Conservation (phyloP, 441 rosid species). For the Populus tomentosa region DNA sequence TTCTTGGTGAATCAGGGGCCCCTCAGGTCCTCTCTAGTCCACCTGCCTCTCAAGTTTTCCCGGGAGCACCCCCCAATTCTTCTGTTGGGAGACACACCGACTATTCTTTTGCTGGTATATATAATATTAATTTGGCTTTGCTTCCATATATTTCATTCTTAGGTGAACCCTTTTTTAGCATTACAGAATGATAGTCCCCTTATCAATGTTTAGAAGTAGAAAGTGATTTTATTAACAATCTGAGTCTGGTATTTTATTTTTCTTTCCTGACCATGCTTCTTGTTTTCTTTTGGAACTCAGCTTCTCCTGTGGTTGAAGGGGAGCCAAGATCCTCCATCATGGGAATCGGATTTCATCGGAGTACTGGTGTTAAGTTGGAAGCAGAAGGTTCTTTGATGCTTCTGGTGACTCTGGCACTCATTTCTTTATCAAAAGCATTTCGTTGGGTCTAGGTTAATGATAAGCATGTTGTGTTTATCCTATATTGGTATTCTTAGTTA, state of each 20-base stretch:
- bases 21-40: slow-evolving; percentile 28
- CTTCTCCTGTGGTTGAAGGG: slow-evolving; percentile 43
- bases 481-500: neutral
- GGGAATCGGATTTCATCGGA: slow-evolving; percentile 39
- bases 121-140: neutral
- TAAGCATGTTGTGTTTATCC: neutral
- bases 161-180: too few species aligned
- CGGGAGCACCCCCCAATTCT: slow-evolving; percentile 38
- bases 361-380: slow-evolving; percentile 26
- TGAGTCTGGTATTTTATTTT: neutral
- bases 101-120: slow-evolving; percentile 46
- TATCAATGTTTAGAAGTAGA: too few species aligned
- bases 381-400: slow-evolving; percentile 20
- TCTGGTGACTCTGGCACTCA: slow-evolving; percentile 20
- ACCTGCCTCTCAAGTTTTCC: slow-evolving; percentile 43
- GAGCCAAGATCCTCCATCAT: slow-evolving; percentile 43
- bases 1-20: slow-evolving; percentile 31
- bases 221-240: neutral
- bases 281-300: slow-evolving; percentile 19
- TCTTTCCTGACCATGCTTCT: neutral
- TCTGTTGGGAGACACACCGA: slow-evolving; percentile 34
- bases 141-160: neutral
- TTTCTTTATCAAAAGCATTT: slow-evolving; percentile 21
- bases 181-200: too few species aligned
- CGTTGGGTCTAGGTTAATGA: slow-evolving; percentile 6